Base-by-base conservation (phyloP, 805 yeast species). In the Crinitomyces ghanaensis region DNA sequence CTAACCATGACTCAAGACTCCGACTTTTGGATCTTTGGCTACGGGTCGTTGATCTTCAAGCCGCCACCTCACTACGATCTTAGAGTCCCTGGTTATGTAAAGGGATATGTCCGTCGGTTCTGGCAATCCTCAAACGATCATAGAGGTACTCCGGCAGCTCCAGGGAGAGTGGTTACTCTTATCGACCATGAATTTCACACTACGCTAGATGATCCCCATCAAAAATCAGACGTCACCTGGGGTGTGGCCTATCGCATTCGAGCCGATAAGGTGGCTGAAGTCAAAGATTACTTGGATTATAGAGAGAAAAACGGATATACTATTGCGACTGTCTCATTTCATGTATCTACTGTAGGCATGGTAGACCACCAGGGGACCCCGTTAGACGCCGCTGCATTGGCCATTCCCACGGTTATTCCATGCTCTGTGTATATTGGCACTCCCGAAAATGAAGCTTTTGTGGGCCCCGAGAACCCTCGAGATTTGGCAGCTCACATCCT, bases 51-150 rank as follows among this genome's bases (percentile, higher is more conserved):
- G 33, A 74, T 85, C 17, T 85, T 79, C 65, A 85, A 84, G 49
- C 95, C 95, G 0, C 96, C 95, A 0, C 86, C 88, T 11, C 66
- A 69, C 43, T 68, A 70, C 40, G 63, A 71, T 30, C 62, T 67
- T 46, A 58, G 73, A 24, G 66, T 80, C 6, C 75, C 84, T 0
- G 95, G 95, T 0, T 70, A 75, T 30, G 63, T 86, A 16, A 63
- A 64, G 33, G 95, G 95, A 2, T 84, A 63, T 44, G 71, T 77
- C 1, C 65, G 97, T 14, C 59, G 95, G 28, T 86, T 86, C 51
- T 86, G 95, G 95, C 96, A 86, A 54, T 70, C 82, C 22, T 77
- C 91, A 7, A 72, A 77, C 16, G 96, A 86, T 53, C 95, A 88
- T 54, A 59, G 96, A 34, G 96, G 96, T 1, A 79, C 93, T 0